Base-by-base conservation (phyloP, 2,329 filamentous ascomycete species). In the Neodidymelliopsis sp. region DNA sequence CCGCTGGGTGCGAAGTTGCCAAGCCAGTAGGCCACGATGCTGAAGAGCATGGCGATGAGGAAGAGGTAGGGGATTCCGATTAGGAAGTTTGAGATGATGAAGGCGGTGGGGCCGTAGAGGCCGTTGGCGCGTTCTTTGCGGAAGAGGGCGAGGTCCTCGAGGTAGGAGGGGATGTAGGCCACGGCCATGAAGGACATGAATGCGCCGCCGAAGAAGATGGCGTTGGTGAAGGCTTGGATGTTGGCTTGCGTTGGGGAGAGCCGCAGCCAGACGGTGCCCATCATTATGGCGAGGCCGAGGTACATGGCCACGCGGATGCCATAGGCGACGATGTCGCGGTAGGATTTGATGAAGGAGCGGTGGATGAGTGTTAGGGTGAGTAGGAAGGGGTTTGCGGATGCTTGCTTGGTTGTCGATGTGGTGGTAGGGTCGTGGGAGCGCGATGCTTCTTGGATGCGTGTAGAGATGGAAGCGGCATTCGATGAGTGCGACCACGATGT, bases 241-340 rank as follows among this genome's bases (percentile, higher is more conserved):
- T 88, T 87, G 46, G 80, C 76, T 67, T 95, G 90, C 0, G 79
- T 75, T 0, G 86, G 79, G 4, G 80, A 75, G 2, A 96, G 78
- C 5, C 90, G 84, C 11, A 95, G 75, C 86, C 89, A 96, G 10
- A 95, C 88, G 0, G 91, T 95, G 4, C 91, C 90, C 87, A 93
- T 91, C 83, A 94, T 87, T 60, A 94, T 83, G 1, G 90, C 90
- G 12, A 95, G 79, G 74, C 83, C 84, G 52, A 87, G 79, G 71
- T 95, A 94, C 90, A 95, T 95, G 29, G 82, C 86, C 30, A 94
- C 79, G 3, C 91, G 84, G 59, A 94, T 90, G 0, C 88, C 89
- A 64, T 96, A 96, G 0, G 87, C 90, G 40, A 96, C 84, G 6
- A 95, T 80, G 67, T 96, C 91, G 19, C 91, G 85, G 70, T 92